Conservation (phyloP, 805 yeast genomes). For the Candida multigemmis region DNA sequence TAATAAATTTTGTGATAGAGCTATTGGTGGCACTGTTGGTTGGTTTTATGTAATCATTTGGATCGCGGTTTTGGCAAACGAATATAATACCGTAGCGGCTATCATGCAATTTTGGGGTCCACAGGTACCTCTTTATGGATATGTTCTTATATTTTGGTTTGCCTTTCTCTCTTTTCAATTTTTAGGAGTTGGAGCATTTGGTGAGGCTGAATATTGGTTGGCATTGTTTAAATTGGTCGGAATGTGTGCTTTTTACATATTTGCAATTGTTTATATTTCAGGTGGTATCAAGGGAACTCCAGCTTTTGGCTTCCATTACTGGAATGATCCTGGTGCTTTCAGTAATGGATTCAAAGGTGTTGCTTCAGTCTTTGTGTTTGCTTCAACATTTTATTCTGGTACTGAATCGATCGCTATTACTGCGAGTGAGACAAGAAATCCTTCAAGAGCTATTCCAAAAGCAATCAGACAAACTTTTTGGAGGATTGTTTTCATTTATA, state of each 20-base stretch:
- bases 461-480: conserved; percentile 49
- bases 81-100: conserved; percentile 45
- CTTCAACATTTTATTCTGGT: conserved; percentile 53
- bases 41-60: conserved; percentile 46
- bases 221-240: conserved; percentile 42
- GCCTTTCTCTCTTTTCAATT: conserved; percentile 41
- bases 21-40: conserved; percentile 50
- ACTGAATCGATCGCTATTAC: conserved; percentile 49
- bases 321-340: conserved; percentile 36
- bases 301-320: conserved; percentile 34
- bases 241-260: conserved; percentile 39
- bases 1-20: conserved; percentile 41
- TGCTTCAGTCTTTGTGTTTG: conserved; percentile 49
- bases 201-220: conserved; percentile 47
- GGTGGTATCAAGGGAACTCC: conserved; percentile 34
- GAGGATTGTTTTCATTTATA: conserved; percentile 44
- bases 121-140: conserved; percentile 45
- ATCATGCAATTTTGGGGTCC: conserved; percentile 43
- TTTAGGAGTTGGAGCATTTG: conserved; percentile 45
- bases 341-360: conserved; percentile 44
- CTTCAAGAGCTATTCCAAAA: conserved; percentile 45
- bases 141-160: conserved; percentile 44
- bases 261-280: conserved; percentile 35
- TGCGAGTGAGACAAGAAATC: conserved; percentile 56
- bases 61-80: conserved; percentile 47